Conservation (phyloP, 306 rosid species). For the Gillenia trifoliata region DNA sequence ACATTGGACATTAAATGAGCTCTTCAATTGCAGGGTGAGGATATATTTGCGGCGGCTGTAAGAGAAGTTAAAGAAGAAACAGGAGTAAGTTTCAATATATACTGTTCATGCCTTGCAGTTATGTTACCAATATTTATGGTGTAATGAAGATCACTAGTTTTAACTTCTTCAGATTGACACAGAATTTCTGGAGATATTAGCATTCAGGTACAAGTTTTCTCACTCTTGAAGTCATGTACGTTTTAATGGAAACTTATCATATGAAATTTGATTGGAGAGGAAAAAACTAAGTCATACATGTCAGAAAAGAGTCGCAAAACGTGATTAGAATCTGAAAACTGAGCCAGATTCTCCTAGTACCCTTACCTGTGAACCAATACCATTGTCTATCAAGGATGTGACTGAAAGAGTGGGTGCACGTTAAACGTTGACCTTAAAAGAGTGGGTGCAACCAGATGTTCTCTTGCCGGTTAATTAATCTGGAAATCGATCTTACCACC, state of each 20-base stretch:
- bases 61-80: conserved; percentile 96
- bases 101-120: not conserved
- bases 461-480: no score
- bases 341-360: not conserved
- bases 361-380: not conserved
- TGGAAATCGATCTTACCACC: not conserved
- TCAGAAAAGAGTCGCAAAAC: not conserved
- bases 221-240: not conserved
- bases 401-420: not conserved
- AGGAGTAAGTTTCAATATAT: conserved; percentile 52
- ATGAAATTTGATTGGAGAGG: not conserved
- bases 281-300: not conserved
- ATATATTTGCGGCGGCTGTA: conserved; percentile 59
- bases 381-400: not conserved
- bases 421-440: not conserved
- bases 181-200: conserved; percentile 68
- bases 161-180: conserved; percentile 61
- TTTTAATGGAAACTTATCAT: not conserved
- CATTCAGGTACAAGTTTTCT: conserved; percentile 56
- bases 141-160: conserved; percentile 19
- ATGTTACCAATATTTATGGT: not conserved
- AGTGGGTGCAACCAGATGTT: no score
- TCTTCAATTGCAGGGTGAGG: conserved; percentile 59
- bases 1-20: conserved; percentile 15
- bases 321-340: not conserved